Evolutionary conservation across 1,284 basidiomycete genomes (phyloP).

Genomic region (Moesziomyces sp.): DNA sequence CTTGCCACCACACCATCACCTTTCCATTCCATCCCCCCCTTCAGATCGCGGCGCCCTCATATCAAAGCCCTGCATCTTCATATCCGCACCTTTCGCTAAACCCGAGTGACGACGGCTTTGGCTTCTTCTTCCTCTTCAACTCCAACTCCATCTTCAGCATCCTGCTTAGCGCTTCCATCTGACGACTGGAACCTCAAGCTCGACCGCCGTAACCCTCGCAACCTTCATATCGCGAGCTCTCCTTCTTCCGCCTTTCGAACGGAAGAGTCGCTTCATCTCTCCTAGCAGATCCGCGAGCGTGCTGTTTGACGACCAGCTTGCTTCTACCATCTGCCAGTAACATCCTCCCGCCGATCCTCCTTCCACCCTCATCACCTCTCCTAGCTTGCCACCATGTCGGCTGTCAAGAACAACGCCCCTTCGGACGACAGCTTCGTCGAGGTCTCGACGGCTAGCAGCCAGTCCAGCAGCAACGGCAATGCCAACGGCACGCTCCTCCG

Average conservation of each 20-base stretch:
- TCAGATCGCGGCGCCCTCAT: conserved; percentile 15
- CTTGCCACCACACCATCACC: conserved; percentile 34
- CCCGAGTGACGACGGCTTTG: conserved; percentile 49
- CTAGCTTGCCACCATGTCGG: conserved; percentile 25
- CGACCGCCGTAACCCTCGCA: conserved; percentile 4
- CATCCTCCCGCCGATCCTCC: not conserved
- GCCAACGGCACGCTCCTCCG: conserved; percentile 41
- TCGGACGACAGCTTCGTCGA: conserved; percentile 51
- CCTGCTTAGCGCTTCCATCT: conserved; percentile 28
- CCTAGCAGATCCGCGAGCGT: conserved; percentile 18
- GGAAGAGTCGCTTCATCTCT: conserved; percentile 14
- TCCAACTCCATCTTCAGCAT: not conserved
- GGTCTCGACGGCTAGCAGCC: conserved; percentile 42
- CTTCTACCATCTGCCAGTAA: conserved; percentile 2
- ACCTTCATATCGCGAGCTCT: not conserved
- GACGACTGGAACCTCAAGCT: conserved; percentile 40
- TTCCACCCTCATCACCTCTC: not conserved
- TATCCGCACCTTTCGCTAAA: conserved; percentile 14
- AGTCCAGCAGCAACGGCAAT: conserved; percentile 36
- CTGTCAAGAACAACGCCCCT: conserved; percentile 40
- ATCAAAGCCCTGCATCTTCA: conserved; percentile 8
- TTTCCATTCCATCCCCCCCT: conserved; percentile 3
- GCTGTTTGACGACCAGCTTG: conserved; percentile 48
- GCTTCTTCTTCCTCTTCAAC: conserved; percentile 13
- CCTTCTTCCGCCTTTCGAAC: conserved; percentile 6